Conservation (phyloP, 2,329 filamentous ascomycete genomes). For the Aspergillus japonicus region DNA sequence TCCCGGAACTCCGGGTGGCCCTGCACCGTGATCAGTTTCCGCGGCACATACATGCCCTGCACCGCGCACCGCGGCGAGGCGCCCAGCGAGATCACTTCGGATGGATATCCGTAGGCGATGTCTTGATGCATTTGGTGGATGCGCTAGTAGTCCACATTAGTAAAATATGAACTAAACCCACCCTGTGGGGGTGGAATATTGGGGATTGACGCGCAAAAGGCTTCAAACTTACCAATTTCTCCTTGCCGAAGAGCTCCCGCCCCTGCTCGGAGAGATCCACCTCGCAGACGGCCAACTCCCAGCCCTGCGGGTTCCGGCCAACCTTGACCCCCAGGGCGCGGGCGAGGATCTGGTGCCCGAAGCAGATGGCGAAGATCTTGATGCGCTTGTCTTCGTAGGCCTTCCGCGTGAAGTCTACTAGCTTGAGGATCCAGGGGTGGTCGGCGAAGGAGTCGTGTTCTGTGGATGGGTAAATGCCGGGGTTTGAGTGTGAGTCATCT, state of each 20-base stretch:
- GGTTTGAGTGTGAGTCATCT: background rate
- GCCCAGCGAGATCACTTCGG: constrained; percentile 62
- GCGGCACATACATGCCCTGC: constrained; percentile 74
- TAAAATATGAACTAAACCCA: background rate
- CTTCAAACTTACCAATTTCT: constrained; percentile 54
- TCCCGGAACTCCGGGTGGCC: constrained; percentile 81
- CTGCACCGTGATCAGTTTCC: constrained; percentile 71
- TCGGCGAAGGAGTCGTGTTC: constrained; percentile 72
- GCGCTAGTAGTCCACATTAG: constrained; percentile 20
- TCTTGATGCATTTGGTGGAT: constrained; percentile 88
- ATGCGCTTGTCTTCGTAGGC: constrained; percentile 63
- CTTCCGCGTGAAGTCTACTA: constrained; percentile 66
- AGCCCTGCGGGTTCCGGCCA: constrained; percentile 65
- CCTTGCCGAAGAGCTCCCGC: constrained; percentile 67
- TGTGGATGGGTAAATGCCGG: constrained; percentile 25
- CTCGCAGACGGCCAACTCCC: constrained; percentile 76
- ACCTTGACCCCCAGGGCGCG: constrained; percentile 69
- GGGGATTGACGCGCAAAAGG: background rate
- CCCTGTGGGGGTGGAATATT: background rate
- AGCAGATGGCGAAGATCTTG: constrained; percentile 77
- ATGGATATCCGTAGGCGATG: constrained; percentile 64
- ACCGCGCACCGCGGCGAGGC: constrained; percentile 66
- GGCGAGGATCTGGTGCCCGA: constrained; percentile 82
- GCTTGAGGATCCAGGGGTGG: constrained; percentile 70
- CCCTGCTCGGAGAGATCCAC: constrained; percentile 68